phyloP scores from a whole-genome alignment of 1,284 basidiomycete genomes.

The Puccinia hordei region DNA sequence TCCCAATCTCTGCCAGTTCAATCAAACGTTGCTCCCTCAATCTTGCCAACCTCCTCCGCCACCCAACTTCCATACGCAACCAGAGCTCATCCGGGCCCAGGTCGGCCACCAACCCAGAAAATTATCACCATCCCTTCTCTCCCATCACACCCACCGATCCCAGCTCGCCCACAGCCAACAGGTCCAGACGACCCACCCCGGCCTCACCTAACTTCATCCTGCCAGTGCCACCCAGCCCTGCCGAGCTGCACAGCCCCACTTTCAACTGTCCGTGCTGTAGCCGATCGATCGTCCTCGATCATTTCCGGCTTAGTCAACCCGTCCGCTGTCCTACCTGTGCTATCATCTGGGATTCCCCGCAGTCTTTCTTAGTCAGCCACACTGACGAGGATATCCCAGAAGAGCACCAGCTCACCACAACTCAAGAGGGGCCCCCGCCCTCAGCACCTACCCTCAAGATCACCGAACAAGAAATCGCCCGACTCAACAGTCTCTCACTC shows the following conservation, averaged over 20 bases:
- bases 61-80: neutral
- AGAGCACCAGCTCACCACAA: neutral
- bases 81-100: neutral
- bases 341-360: conserved; percentile 6
- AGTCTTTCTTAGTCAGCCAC: neutral
- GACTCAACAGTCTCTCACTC: neutral
- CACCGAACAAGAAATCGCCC: neutral
- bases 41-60: conserved; percentile 4
- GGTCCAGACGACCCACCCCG: neutral
- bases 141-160: neutral
- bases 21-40: neutral
- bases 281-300: neutral
- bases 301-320: neutral
- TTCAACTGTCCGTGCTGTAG: neutral
- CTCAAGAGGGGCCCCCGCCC: no score
- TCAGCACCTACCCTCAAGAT: neutral
- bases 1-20: neutral
- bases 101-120: neutral
- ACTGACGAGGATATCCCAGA: neutral
- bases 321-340: neutral
- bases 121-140: neutral
- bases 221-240: neutral
- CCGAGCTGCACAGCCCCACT: neutral
- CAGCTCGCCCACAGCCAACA: neutral
- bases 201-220: neutral